Evolutionary conservation across 2,329 filamentous ascomycete genomes (phyloP).

Genomic region (Colletotrichum eleusines): DNA sequence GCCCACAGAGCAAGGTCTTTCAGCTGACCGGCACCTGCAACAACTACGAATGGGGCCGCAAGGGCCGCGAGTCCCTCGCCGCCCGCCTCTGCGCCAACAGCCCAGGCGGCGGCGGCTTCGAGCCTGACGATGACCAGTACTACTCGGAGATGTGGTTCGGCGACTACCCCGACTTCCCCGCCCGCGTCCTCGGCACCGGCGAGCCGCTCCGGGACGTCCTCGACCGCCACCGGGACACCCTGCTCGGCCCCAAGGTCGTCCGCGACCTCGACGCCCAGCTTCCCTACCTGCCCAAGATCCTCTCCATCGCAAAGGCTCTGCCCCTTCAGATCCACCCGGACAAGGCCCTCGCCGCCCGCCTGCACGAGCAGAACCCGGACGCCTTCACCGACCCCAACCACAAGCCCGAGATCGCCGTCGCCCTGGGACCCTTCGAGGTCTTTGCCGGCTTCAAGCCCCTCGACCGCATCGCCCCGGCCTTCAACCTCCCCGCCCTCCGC

Average conservation of each 20-base stretch:
- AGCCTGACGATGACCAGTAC: constrained; percentile 71
- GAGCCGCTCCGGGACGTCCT: constrained; percentile 75
- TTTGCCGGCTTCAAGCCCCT: constrained; percentile 82
- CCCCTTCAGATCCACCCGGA: constrained; percentile 82
- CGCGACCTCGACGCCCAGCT: constrained; percentile 72
- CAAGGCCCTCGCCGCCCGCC: constrained; percentile 72
- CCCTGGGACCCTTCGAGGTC: constrained; percentile 77
- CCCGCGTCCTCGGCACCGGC: constrained; percentile 70
- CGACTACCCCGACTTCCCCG: constrained; percentile 79
- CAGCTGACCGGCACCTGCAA: constrained; percentile 63
- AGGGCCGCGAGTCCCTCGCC: constrained; percentile 73
- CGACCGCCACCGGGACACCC: constrained; percentile 68
- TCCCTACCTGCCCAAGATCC: constrained; percentile 76
- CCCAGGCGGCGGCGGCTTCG: constrained; percentile 70
- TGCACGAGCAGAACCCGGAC: constrained; percentile 73
- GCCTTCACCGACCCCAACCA: constrained; percentile 80
- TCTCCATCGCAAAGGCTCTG: constrained; percentile 81
- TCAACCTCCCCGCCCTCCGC: constrained; percentile 67
- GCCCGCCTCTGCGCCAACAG: constrained; percentile 75
- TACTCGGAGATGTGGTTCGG: constrained; percentile 83
- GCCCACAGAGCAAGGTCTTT: constrained; percentile 51
- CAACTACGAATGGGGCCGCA: constrained; percentile 79
- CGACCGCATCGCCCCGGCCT: constrained; percentile 67
- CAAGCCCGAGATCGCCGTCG: constrained; percentile 84
- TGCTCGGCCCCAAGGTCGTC: constrained; percentile 73